Percentiles rank a stretch among this genome's conserved stretches.
Conservation (phyloP, 495 filamentous ascomycete genomes). For the Penicillium pulvis region DNA sequence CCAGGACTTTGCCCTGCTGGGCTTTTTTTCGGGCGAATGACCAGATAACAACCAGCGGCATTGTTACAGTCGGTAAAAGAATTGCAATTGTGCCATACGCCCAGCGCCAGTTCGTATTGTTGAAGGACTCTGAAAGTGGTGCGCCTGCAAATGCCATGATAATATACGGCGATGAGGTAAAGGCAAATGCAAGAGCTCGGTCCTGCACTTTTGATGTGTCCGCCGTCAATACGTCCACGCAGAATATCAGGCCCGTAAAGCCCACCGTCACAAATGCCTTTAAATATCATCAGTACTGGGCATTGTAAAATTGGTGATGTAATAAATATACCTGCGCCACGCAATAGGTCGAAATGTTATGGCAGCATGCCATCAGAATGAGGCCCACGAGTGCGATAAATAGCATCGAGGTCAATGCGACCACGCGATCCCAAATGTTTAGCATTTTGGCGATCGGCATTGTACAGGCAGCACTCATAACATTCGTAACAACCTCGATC, state of each 20-base stretch:
- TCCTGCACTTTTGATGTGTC: slow-evolving; percentile 61
- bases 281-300: neutral
- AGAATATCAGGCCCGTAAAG: slow-evolving; percentile 58
- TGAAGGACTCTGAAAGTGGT: slow-evolving; percentile 37
- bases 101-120: slow-evolving; percentile 60
- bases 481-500: too few relatives aligned
- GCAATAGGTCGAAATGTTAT: too few relatives aligned
- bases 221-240: slow-evolving; percentile 58
- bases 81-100: slow-evolving; percentile 60
- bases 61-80: slow-evolving; percentile 53
- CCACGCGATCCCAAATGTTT: too few relatives aligned
- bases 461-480: too few relatives aligned
- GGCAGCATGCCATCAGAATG: too few relatives aligned
- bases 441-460: too few relatives aligned
- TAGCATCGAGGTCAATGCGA: too few relatives aligned
- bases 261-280: slow-evolving; percentile 55
- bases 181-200: slow-evolving; percentile 60
- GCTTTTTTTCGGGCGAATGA: slow-evolving; percentile 58
- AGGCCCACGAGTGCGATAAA: too few relatives aligned
- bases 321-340: too few relatives aligned
- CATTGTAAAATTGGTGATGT: too few relatives aligned
- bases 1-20: too few relatives aligned
- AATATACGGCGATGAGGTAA: slow-evolving; percentile 54
- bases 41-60: slow-evolving; percentile 51
- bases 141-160: slow-evolving; percentile 46